Evolutionary conservation across 257 asterid genomes (phyloP), one percentile per base, ranked within the genome.

Genomic region (Plantago elongata): DNA sequence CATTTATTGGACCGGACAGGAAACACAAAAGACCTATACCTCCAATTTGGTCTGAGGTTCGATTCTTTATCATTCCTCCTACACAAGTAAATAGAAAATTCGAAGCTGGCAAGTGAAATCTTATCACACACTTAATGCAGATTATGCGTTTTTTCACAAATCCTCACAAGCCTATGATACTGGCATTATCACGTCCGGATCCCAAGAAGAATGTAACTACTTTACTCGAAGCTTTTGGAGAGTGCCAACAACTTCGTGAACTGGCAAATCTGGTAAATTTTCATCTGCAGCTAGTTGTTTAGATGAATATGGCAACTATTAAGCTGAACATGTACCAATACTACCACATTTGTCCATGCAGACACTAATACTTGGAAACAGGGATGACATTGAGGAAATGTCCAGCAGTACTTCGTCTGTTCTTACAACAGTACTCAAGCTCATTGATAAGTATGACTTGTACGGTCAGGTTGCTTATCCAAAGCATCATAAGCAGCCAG

Each of bases 401-500:
- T 69, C 88, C 0, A 80, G 83, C 3, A 91, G 88, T 62, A 88
- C 76, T 60, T 82, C 88, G 13, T 61, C 69, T 62, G 88, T 88
- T 56, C 95, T 88, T 34, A 85, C 77, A 18, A 85, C 92, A 27
- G 92, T 85, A 22, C 46, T 88, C 43, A 88, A 85, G 84, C 74
- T 85, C 27, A 45, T 88, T 46, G 96, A 88, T 76, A 88, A 71
- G 54, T 83, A 85, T 75, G 94, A 88, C 72, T 84, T 88, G 5
- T 88, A 88, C 47, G 96, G 95, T 45, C 92, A 76, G 79, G 96
- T 88, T n/a, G 95, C 96, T 12, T 85, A 79, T 71, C 96, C 96
- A 0, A 88, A 88, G 67, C 96, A 83, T 69, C 96, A 88, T 80
- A 88, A 80, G 73, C 96, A 88, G 65, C 66, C 51, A 1, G 92